Evolutionary conservation across 2,329 filamentous ascomycete genomes (phyloP).

Genomic region (Pseudocercospora crystallina): DNA sequence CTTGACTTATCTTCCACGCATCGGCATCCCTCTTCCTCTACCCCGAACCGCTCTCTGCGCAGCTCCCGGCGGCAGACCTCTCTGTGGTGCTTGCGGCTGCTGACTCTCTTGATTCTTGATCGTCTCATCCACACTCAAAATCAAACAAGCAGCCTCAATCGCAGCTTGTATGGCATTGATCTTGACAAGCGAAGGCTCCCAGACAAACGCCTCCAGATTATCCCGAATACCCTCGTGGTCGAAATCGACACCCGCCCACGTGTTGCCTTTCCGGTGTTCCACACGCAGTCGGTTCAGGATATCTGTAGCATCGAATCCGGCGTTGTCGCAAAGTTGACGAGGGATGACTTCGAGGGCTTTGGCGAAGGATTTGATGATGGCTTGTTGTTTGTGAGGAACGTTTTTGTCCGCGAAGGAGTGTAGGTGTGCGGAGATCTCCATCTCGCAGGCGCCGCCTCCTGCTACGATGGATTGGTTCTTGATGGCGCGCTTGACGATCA

Average conservation of each 20-base stretch:
- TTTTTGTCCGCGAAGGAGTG: constrained; percentile 91
- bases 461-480: constrained; percentile 93
- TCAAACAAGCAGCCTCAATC: constrained; percentile 91
- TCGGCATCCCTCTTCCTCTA: constrained; percentile 83
- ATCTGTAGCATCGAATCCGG: constrained; percentile 96
- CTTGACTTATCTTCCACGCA: constrained; percentile 17
- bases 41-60: constrained; percentile 87
- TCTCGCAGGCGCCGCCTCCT: constrained; percentile 90
- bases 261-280: constrained; percentile 89
- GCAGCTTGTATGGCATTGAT: constrained; percentile 95
- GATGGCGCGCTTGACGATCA: constrained; percentile 98
- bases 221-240: constrained; percentile 85
- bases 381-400: constrained; percentile 91
- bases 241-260: constrained; percentile 97
- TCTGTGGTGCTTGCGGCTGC: constrained; percentile 74
- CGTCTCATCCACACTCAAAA: constrained; percentile 95
- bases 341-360: constrained; percentile 97
- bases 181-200: constrained; percentile 96
- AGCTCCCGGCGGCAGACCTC: constrained; percentile 63
- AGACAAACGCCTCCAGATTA: constrained; percentile 94
- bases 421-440: constrained; percentile 93
- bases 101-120: constrained; percentile 95
- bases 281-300: constrained; percentile 95
- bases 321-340: constrained; percentile 96
- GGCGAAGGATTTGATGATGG: constrained; percentile 95